Percentiles rank a stretch among this genome's conserved stretches.
phyloP scores from a whole-genome alignment of 441 rosid species.

The Kokia cookei region DNA sequence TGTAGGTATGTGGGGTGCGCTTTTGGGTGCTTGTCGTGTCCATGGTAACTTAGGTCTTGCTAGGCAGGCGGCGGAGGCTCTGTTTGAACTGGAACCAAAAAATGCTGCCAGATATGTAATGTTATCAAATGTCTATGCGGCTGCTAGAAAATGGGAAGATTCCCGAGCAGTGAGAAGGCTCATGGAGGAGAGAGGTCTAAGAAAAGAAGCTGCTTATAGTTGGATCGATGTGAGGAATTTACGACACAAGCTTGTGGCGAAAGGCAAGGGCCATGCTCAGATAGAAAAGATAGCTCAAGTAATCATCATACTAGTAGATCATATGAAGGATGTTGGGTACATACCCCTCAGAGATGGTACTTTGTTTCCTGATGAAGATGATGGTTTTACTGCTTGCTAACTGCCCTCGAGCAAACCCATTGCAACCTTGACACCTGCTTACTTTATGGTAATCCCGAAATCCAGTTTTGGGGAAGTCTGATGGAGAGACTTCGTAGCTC shows the following conservation, averaged over 20 bases:
- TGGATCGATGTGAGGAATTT: conserved; percentile 42
- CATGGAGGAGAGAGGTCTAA: conserved; percentile 32
- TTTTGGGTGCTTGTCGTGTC: conserved; percentile 39
- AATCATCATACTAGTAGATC: conserved; percentile 15
- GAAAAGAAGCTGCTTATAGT: conserved; percentile 35
- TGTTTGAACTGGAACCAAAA: conserved; percentile 36
- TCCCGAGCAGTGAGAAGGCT: conserved; percentile 31
- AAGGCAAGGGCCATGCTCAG: conserved; percentile 23
- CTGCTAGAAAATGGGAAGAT: conserved; percentile 41
- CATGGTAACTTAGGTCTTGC: conserved; percentile 36
- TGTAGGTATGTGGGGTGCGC: conserved; percentile 47
- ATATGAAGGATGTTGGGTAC: conserved; percentile 28
- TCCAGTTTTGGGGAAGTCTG: neutral
- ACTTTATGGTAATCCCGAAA: neutral
- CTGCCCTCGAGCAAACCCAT: neutral
- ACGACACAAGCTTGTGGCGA: conserved; percentile 27
- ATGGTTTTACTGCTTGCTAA: neutral
- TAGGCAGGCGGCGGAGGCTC: conserved; percentile 32
- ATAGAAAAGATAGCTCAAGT: conserved; percentile 16
- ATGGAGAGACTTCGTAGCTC: neutral
- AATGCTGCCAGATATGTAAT: conserved; percentile 54
- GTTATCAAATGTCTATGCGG: conserved; percentile 42
- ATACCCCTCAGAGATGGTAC: neutral
- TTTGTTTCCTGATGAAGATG: conserved; percentile 1
- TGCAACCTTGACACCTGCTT: neutral